Percentiles rank a stretch among this genome's conserved stretches.
These are phyloP conservation scores for Hibiscus tridactylites DNA, from an alignment of 345 rosid species.

Conservation along the genomic window DNA sequence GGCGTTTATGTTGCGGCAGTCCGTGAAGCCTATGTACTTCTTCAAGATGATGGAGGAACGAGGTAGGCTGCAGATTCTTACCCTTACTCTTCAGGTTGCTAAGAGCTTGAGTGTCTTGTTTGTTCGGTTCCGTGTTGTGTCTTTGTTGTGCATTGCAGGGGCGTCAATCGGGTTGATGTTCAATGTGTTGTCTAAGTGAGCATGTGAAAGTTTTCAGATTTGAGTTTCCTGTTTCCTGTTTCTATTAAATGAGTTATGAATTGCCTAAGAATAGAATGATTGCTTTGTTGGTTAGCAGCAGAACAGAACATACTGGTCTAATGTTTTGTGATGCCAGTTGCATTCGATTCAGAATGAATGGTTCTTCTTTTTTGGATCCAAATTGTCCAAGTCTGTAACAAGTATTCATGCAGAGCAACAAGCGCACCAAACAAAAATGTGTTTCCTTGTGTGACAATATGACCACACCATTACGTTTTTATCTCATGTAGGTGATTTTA, in stretches of 20 bases:
- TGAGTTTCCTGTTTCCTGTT: neutral
- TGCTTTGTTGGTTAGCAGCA: neutral
- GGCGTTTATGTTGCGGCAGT: constrained; percentile 74
- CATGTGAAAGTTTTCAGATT: neutral
- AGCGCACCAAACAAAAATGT: constrained; percentile 58
- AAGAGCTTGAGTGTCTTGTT: constrained; percentile 64
- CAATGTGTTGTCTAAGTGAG: constrained; percentile 8
- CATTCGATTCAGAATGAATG: too few relatives aligned
- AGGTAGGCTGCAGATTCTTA: constrained; percentile 83
- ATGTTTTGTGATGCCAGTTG: too few relatives aligned
- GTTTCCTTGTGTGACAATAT: constrained; percentile 6
- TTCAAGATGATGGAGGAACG: constrained; percentile 84
- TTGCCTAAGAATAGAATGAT: neutral
- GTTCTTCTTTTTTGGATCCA: neutral
- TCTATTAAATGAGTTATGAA: neutral
- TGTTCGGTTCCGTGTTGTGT: constrained; percentile 48
- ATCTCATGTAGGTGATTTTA: too few relatives aligned
- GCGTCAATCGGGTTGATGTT: constrained; percentile 39
- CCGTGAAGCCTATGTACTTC: constrained; percentile 77
- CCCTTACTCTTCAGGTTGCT: constrained; percentile 62
- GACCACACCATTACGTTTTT: too few relatives aligned
- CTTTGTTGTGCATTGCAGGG: constrained; percentile 45
- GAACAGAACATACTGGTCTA: neutral
- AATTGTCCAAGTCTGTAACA: too few relatives aligned
- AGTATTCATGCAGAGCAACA: too few relatives aligned